Conservation (phyloP, 1,284 basidiomycete species). For the Malassezia japonica region DNA sequence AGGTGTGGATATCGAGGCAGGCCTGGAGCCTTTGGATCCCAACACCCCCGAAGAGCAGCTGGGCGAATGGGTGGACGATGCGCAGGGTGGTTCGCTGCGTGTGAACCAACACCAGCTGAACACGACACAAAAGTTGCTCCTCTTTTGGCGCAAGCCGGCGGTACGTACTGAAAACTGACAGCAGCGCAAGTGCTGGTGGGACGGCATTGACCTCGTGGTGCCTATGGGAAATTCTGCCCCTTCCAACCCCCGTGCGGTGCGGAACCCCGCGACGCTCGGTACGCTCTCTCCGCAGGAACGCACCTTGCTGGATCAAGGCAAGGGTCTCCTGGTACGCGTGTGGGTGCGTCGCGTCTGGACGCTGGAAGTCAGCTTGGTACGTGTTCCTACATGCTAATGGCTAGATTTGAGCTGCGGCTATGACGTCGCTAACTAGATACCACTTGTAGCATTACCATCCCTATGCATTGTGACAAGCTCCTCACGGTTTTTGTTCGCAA, state of each 20-base stretch:
- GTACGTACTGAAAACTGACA: conserved; percentile 13
- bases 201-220: conserved; percentile 85
- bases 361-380: conserved; percentile 80
- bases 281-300: conserved; percentile 35
- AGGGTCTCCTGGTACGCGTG: conserved; percentile 51
- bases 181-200: conserved; percentile 97
- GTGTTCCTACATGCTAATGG: neutral
- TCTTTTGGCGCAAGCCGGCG: conserved; percentile 98
- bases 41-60: conserved; percentile 12
- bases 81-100: conserved; percentile 38
- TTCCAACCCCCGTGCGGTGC: neutral
- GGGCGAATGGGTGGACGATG: conserved; percentile 18
- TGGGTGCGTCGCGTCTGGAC: conserved; percentile 99
- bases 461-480: too few relatives aligned
- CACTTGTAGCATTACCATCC: neutral
- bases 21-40: conserved; percentile 18
- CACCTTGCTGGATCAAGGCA: conserved; percentile 34
- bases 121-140: conserved; percentile 88
- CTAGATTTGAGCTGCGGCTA: neutral
- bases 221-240: conserved; percentile 16
- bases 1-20: conserved; percentile 3
- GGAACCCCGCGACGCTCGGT: conserved; percentile 10
- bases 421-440: neutral
- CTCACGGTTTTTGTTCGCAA: too few relatives aligned
- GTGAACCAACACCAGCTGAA: conserved; percentile 85